Evolutionary conservation across 1,139 yeast species (phyloP).

Genomic region (Sugiyamaella japonica): DNA sequence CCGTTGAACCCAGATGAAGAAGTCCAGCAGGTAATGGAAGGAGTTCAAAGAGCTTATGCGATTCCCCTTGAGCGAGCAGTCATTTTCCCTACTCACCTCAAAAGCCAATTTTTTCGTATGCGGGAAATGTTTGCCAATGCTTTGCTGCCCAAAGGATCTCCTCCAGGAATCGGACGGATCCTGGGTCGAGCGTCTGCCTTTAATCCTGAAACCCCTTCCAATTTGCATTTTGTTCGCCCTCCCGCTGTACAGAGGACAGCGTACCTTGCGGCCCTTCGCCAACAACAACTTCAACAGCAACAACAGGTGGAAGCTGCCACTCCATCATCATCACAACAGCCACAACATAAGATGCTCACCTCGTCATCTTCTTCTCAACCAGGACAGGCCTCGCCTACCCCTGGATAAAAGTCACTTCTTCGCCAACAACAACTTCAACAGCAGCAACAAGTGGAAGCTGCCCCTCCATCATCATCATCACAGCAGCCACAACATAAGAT

Average conservation of each 20-base stretch:
- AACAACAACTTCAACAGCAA: slow-evolving; percentile 28
- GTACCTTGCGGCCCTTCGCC: slow-evolving; percentile 25
- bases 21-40: slow-evolving; percentile 87
- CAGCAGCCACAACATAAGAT: slow-evolving; percentile 27
- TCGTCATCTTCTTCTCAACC: background rate
- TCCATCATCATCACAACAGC: slow-evolving; percentile 21
- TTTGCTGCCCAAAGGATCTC: slow-evolving; percentile 32
- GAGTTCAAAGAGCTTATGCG: slow-evolving; percentile 78
- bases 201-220: slow-evolving; percentile 36
- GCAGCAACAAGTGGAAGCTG: slow-evolving; percentile 22
- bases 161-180: slow-evolving; percentile 35
- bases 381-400: slow-evolving; percentile 5
- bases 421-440: slow-evolving; percentile 14
- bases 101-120: slow-evolving; percentile 75
- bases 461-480: slow-evolving; percentile 27
- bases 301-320: slow-evolving; percentile 23
- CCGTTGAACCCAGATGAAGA: slow-evolving; percentile 78
- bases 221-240: slow-evolving; percentile 36
- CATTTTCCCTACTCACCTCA: slow-evolving; percentile 65
- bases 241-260: slow-evolving; percentile 41
- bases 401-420: too few species aligned
- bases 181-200: slow-evolving; percentile 42
- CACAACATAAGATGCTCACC: slow-evolving; percentile 28
- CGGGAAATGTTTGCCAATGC: slow-evolving; percentile 50
- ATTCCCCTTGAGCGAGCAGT: slow-evolving; percentile 79